A percentile compares a stretch with the other conserved stretches of the same genome.
Conservation (phyloP, 768 basidiomycete species). For the Leccinellum rugosiceps region DNA sequence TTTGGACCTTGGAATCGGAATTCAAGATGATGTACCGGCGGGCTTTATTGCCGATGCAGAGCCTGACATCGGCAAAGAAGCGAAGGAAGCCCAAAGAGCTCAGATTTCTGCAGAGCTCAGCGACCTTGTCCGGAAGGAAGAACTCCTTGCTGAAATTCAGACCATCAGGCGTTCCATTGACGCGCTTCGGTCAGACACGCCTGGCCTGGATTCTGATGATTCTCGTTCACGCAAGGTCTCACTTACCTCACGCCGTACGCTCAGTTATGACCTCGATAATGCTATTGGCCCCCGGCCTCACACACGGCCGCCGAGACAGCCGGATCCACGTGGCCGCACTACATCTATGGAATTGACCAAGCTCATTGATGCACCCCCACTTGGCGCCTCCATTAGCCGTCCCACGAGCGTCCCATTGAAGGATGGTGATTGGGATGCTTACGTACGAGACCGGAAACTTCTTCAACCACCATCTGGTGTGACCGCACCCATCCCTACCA, state of each 20-base stretch:
- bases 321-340: slow-evolving; percentile 65
- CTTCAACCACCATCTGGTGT: slow-evolving; percentile 81
- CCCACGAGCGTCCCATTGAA: slow-evolving; percentile 71
- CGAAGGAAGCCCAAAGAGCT: slow-evolving; percentile 33
- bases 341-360: slow-evolving; percentile 69
- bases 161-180: slow-evolving; percentile 79
- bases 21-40: slow-evolving; percentile 71
- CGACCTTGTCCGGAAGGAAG: slow-evolving; percentile 65
- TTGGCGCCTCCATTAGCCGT: slow-evolving; percentile 57
- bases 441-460: slow-evolving; percentile 81
- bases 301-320: slow-evolving; percentile 65
- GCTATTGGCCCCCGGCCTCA: slow-evolving; percentile 53
- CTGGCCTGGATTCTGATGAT: slow-evolving; percentile 44
- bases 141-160: slow-evolving; percentile 73
- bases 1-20: slow-evolving; percentile 71
- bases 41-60: slow-evolving; percentile 58
- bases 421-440: slow-evolving; percentile 83
- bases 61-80: slow-evolving; percentile 25
- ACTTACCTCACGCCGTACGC: slow-evolving; percentile 61
- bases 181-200: slow-evolving; percentile 66
- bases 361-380: slow-evolving; percentile 39
- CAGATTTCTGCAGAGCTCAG: slow-evolving; percentile 41
- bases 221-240: slow-evolving; percentile 65
- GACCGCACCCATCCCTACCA: slow-evolving; percentile 73
- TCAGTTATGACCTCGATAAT: slow-evolving; percentile 62